phyloP scores from a whole-genome alignment of 225 moss, liverwort and hornwort species.

The Rhytidiadelphus loreus region DNA sequence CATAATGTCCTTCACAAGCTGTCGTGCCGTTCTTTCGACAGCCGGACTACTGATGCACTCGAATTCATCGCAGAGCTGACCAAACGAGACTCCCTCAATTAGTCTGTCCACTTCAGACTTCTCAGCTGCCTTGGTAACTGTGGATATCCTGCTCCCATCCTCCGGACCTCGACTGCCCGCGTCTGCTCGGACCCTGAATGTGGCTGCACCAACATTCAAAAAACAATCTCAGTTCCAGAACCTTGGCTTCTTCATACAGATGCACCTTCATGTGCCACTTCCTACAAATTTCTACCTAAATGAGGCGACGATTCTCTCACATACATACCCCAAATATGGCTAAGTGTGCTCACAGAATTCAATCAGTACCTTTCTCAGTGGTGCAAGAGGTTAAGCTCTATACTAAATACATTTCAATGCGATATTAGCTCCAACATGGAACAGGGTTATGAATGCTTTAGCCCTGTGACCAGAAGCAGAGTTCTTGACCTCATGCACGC shows the following conservation, averaged over 20 bases:
- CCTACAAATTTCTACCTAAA: not conserved
- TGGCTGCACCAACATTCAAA: slow-evolving; percentile 7
- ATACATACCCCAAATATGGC: not conserved
- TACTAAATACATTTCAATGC: not conserved
- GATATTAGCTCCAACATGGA: not conserved
- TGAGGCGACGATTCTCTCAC: not conserved
- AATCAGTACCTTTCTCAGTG: not conserved
- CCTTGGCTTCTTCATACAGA: not conserved
- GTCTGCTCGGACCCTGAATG: slow-evolving; percentile 48
- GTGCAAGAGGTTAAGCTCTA: not conserved
- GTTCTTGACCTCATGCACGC: not conserved
- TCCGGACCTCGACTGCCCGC: slow-evolving; percentile 15
- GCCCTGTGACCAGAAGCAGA: not conserved
- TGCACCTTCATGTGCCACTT: not conserved
- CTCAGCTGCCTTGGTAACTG: slow-evolving; percentile 31
- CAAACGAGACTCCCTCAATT: slow-evolving; percentile 74
- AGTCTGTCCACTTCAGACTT: slow-evolving; percentile 64
- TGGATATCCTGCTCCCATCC: slow-evolving; percentile 33
- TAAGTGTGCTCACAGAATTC: not conserved
- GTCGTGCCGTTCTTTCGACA: slow-evolving; percentile 70
- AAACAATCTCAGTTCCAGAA: not conserved
- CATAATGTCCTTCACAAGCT: slow-evolving; percentile 71
- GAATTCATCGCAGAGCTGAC: slow-evolving; percentile 88
- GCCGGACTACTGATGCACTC: slow-evolving; percentile 97
- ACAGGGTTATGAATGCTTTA: not conserved